These are phyloP conservation scores for Peronospora farinosa DNA, from an alignment of 352 stramenopile species.

Conservation along the genomic window DNA sequence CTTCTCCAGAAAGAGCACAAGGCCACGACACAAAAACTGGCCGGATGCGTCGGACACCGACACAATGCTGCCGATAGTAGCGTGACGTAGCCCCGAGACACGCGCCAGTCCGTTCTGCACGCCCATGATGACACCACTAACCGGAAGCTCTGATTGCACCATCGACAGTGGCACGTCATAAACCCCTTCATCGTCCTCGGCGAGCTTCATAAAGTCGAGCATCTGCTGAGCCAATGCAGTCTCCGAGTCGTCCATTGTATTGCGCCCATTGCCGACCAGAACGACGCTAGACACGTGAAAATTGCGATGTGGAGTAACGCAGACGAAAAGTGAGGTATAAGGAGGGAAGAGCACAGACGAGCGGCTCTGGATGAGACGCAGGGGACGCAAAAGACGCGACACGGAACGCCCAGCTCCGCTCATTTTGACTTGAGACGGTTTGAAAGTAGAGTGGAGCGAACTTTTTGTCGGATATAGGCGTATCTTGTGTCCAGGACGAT, in stretches of 20 bases:
- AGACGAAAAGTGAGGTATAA: neutral
- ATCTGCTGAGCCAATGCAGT: conserved; percentile 61
- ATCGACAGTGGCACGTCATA: conserved; percentile 2
- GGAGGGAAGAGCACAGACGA: too few relatives aligned
- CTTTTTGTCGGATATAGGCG: too few relatives aligned
- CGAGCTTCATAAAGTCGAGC: conserved; percentile 55
- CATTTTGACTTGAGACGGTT: neutral
- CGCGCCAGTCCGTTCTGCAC: conserved; percentile 67
- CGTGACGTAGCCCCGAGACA: conserved; percentile 66
- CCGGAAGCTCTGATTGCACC: conserved; percentile 33
- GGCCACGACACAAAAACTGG: conserved; percentile 31
- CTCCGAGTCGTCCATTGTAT: conserved; percentile 39
- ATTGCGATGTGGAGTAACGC: conserved; percentile 1
- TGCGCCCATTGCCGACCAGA: conserved; percentile 1
- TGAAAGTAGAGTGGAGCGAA: too few relatives aligned
- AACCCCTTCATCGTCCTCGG: conserved; percentile 20
- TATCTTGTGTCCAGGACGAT: too few relatives aligned
- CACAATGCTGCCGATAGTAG: conserved; percentile 66
- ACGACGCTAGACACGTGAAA: conserved; percentile 9
- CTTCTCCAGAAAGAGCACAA: conserved; percentile 59
- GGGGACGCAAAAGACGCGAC: conserved; percentile 6
- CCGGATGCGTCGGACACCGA: conserved; percentile 26
- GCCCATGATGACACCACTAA: conserved; percentile 52
- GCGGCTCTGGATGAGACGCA: conserved; percentile 1
- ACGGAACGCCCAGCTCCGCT: neutral